Base-by-base conservation (phyloP, 1,139 yeast genomes). In the Candida gigantensis region DNA sequence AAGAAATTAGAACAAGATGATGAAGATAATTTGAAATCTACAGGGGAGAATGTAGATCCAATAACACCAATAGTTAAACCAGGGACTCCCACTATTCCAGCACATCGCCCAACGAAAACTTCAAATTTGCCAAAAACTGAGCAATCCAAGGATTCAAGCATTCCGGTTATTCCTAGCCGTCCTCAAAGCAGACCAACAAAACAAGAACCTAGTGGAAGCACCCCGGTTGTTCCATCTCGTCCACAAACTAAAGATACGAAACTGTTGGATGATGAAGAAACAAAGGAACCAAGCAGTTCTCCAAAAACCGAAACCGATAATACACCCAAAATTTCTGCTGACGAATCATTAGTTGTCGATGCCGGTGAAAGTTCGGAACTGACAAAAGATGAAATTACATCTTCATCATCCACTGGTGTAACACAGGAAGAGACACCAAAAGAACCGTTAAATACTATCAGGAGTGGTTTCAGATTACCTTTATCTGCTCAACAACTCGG, bases 221-320 rank as follows among this genome's bases (percentile, higher is more conserved):
- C 15, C 25, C 52, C 56, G 9, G 28, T 23, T 3, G 36, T 48
- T 25, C 50, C 50, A 7, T 28, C 36, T 13, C 45, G 50, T 25
- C 51, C 52, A 6, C 15, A 18, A 6, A 35, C 33, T 16, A 18
- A 18, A 18, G 7, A 18, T 18, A 18, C 19, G 5, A 18, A 18
- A 18, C 19, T 7, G 5, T 18, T 18, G 19, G 19, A 18, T 6
- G 7, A 18, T 18, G 19, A 18, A 7, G 5, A 5, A 18, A 18
- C 19, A 7, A 18, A n/a, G n/a, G n/a, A n/a, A n/a, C n/a, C n/a
- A n/a, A n/a, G n/a, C n/a, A n/a, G n/a, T n/a, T 7, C 19, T 6
- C 19, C 19, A 18, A 18, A 18, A 18, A 6, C 19, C 7, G 19
- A 18, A 6, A 18, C 5, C 5, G 19, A 18, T 5, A 18, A 18